A percentile compares a stretch with the other conserved stretches of the same genome.
phyloP scores from a whole-genome alignment of 371 early-diverging fungal genomes.

The Sporodiniella umbellata region DNA sequence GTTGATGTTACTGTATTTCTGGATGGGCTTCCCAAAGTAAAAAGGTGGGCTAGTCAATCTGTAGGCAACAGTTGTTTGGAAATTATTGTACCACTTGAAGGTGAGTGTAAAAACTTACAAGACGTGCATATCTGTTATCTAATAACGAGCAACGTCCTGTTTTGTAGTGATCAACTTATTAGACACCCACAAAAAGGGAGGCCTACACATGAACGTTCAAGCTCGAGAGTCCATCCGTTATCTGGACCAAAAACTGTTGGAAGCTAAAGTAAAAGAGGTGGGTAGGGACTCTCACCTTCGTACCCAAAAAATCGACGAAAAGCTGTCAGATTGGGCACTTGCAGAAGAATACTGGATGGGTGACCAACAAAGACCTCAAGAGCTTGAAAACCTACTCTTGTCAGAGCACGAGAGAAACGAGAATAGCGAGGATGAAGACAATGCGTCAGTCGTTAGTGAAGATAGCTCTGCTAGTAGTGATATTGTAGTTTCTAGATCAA shows the following conservation, averaged over 20 bases:
- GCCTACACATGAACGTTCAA: slow-evolving; percentile 54
- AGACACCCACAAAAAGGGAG: slow-evolving; percentile 72
- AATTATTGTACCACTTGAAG: slow-evolving; percentile 60
- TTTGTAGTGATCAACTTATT: slow-evolving; percentile 60
- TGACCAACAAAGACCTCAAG: slow-evolving; percentile 25
- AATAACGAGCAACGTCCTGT: not conserved
- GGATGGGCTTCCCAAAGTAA: slow-evolving; percentile 46
- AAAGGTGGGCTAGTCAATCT: slow-evolving; percentile 45
- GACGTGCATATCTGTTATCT: not conserved
- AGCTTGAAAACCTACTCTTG: slow-evolving; percentile 21
- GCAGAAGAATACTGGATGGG: slow-evolving; percentile 51
- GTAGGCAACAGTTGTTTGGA: slow-evolving; percentile 34
- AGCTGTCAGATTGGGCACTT: slow-evolving; percentile 48
- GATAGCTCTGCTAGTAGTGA: slow-evolving; percentile 5
- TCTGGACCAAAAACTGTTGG: slow-evolving; percentile 57
- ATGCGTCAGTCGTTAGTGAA: slow-evolving; percentile 18
- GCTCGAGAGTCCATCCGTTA: slow-evolving; percentile 78
- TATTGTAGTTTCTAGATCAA: slow-evolving; percentile 2
- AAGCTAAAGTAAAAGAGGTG: slow-evolving; percentile 6
- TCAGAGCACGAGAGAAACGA: slow-evolving; percentile 15
- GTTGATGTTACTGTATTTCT: slow-evolving; percentile 54
- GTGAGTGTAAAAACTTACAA: slow-evolving; percentile 22
- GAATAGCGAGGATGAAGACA: slow-evolving; percentile 15
- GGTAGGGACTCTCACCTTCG: slow-evolving; percentile 30
- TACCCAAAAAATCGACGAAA: slow-evolving; percentile 47